Base-by-base conservation (phyloP, 192 early-diverging fungal species). In the Backusella psychrophila region DNA sequence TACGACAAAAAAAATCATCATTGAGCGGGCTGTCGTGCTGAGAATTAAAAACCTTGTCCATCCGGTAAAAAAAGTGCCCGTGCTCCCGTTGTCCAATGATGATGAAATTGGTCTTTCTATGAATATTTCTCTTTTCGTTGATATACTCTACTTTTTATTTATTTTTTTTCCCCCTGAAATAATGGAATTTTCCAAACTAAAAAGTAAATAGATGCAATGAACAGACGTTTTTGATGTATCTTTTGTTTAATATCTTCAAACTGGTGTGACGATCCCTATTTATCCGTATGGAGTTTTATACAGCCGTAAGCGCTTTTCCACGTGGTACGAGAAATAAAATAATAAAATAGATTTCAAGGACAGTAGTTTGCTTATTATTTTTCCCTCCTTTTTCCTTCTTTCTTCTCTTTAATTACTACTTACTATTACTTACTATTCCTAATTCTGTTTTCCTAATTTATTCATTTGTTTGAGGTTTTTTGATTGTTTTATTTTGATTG, bases 281-380 rank as follows among this genome's bases (percentile, higher is more conserved):
- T 56, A 56, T 56, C 53, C 53, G 56, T 29, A 29, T 29, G 56
- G 56, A 29, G 56, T 63, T 29, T 29, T 26, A 26, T 63, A 63
- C 23, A 26, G 7, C 56, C 56, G 56, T 29, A 63, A 56, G n/a
- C 5, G n/a, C 17, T 6, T 14, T 11, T 8, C 68, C 68, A 69
- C 68, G 68, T 69, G 68, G 68, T 69, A 69, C 68, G 4, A 69
- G 38, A 69, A 69, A 69, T 38, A 69, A 21, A 69, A 69, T 69
- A 39, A 69, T 38, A 69, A 12, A 21, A 69, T 38, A 69, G 36
- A 69, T 41, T 35, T 21, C 34, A 69, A 39, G 36, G n/a, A 69
- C 56, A 63, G 56, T 63, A 63, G 56, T 69, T 12, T 69, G 38
- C 38, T 41, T 69, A 38, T 68, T 69, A 8, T 39, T 39, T 41